A percentile compares a stretch with the other conserved stretches of the same genome.
Conservation (phyloP, 1,139 yeast genomes). For the Taphrina communis region DNA sequence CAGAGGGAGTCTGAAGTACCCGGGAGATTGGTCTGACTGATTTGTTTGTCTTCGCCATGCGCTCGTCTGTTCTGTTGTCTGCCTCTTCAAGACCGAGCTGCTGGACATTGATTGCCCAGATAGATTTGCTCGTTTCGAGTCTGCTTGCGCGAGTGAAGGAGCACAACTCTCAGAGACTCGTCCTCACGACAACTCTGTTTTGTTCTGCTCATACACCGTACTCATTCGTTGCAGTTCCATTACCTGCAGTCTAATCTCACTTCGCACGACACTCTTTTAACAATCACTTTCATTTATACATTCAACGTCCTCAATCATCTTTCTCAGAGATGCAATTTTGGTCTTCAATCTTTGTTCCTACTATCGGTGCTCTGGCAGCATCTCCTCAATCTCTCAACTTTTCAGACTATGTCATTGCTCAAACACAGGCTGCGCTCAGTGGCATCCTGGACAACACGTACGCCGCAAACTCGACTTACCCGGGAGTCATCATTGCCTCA, state of each 20-base stretch:
- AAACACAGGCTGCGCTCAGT: conserved; percentile 32
- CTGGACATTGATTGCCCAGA: conserved; percentile 2
- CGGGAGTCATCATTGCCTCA: conserved; percentile 40
- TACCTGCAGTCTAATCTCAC: not conserved
- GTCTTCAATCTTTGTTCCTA: conserved; percentile 8
- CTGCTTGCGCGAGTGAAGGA: too few relatives aligned
- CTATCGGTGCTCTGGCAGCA: conserved; percentile 19
- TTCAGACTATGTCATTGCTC: conserved; percentile 25
- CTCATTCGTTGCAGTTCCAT: too few relatives aligned
- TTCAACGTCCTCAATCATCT: not conserved
- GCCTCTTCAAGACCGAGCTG: too few relatives aligned
- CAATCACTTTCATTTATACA: not conserved
- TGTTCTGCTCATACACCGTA: too few relatives aligned
- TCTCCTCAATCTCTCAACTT: conserved; percentile 22
- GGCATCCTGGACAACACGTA: conserved; percentile 30
- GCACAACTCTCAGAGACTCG: too few relatives aligned
- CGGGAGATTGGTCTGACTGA: too few relatives aligned
- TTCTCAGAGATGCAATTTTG: conserved; percentile 5
- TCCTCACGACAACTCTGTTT: too few relatives aligned
- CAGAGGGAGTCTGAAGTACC: too few relatives aligned
- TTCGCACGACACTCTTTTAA: not conserved
- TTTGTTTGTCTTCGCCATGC: too few relatives aligned
- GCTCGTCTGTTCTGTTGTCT: too few relatives aligned
- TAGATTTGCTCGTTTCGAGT: too few relatives aligned
- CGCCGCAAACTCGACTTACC: conserved; percentile 10